These are phyloP conservation scores for Trichoderma asperellum DNA, from an alignment of 2,329 filamentous ascomycete genomes.

Conservation along the genomic window DNA sequence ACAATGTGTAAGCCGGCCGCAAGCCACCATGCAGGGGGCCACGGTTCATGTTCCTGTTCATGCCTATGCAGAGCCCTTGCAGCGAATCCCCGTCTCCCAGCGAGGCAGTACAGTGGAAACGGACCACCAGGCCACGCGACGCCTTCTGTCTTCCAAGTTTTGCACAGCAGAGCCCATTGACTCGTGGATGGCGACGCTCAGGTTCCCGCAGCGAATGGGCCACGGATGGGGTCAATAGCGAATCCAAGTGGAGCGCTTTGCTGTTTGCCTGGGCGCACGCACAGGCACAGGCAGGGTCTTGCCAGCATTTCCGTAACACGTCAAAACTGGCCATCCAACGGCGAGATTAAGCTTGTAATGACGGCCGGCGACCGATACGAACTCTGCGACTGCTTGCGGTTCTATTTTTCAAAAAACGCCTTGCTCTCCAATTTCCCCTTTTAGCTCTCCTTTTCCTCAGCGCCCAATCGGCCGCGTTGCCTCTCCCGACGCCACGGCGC, in stretches of 20 bases:
- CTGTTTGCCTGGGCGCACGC: not conserved
- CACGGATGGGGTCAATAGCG: not conserved
- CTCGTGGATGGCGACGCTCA: not conserved
- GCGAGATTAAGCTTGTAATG: slow-evolving; percentile 1
- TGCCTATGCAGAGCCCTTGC: not conserved
- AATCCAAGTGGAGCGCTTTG: slow-evolving; percentile 6
- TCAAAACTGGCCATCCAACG: not conserved
- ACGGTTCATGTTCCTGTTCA: not conserved
- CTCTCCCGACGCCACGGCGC: slow-evolving; percentile 18
- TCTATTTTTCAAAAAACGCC: slow-evolving; percentile 15
- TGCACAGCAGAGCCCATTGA: not conserved
- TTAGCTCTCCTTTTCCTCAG: not conserved
- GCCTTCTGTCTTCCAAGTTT: not conserved
- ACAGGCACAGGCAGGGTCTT: not conserved
- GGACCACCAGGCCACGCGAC: slow-evolving; percentile 19
- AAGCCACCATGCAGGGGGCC: not conserved
- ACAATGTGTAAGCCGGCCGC: not conserved
- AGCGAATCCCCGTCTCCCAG: not conserved
- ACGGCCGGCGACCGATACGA: not conserved
- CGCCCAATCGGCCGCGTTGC: not conserved
- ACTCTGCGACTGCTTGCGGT: not conserved
- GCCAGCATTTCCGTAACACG: not conserved
- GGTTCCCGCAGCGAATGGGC: not conserved
- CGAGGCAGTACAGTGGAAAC: slow-evolving; percentile 20
- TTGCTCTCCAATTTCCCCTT: not conserved